These are phyloP conservation scores for Wickerhamiella sorbophila DNA, from an alignment of 805 yeast genomes.

Conservation along the genomic window DNA sequence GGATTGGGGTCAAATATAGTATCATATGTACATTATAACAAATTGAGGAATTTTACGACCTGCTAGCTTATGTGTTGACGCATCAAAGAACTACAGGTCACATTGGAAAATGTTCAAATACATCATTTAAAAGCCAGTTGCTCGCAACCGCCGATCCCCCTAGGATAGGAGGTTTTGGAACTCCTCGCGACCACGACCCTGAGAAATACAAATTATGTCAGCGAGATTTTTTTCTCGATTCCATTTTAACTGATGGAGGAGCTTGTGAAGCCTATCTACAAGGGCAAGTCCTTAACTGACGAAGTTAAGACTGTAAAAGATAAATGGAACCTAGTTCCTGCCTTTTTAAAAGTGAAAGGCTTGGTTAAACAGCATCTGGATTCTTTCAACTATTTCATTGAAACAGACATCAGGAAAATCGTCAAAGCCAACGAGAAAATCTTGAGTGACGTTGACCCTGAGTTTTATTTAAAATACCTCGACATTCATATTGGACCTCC, in stretches of 20 bases:
- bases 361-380: conserved; percentile 94
- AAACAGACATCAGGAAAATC: conserved; percentile 82
- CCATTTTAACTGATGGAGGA: conserved; percentile 25
- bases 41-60: no score
- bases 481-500: conserved; percentile 78
- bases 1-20: no score
- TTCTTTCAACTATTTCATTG: conserved; percentile 95
- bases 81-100: no score
- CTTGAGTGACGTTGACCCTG: conserved; percentile 92
- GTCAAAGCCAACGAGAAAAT: conserved; percentile 81
- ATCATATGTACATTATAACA: no score
- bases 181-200: no score
- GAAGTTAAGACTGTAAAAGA: conserved; percentile 84
- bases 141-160: no score
- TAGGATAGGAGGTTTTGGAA: no score
- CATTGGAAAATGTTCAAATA: no score
- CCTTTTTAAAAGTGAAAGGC: conserved; percentile 89
- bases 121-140: no score
- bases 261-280: conserved; percentile 62
- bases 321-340: conserved; percentile 94
- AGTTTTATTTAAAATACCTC: conserved; percentile 79
- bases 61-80: no score
- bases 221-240: not conserved
- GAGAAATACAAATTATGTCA: no score
- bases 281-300: conserved; percentile 78